Evolutionary conservation across 1,284 basidiomycete species (phyloP).

Genomic region (Leccinum subatratum): DNA sequence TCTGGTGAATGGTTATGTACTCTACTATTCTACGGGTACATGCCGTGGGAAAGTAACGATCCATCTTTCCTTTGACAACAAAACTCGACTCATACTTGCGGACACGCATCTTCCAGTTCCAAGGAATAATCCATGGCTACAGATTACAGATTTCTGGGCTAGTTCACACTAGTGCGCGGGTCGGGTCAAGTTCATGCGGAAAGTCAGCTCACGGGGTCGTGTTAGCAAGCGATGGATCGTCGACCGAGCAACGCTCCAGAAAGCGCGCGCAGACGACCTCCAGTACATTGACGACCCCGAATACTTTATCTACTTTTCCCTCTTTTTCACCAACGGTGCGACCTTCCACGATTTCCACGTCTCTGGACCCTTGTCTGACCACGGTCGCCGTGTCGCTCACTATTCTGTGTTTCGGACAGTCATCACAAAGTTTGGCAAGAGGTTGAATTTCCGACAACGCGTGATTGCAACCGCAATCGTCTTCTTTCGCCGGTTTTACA

Average conservation of each 20-base stretch:
- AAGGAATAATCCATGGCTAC: constrained; percentile 51
- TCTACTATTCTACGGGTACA: too few species aligned
- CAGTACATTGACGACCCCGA: constrained; percentile 72
- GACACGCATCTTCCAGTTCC: background rate
- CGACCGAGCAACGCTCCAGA: constrained; percentile 68
- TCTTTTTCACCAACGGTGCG: constrained; percentile 80
- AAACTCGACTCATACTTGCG: background rate
- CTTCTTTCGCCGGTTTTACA: constrained; percentile 92
- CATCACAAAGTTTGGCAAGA: constrained; percentile 84
- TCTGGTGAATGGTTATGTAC: too few species aligned
- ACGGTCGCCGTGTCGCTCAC: background rate
- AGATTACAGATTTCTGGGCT: constrained; percentile 72
- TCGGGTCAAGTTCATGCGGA: constrained; percentile 11
- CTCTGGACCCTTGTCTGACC: background rate
- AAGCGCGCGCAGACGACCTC: constrained; percentile 72
- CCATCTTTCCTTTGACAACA: background rate
- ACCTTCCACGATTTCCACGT: background rate
- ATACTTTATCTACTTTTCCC: constrained; percentile 71
- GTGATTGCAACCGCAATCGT: constrained; percentile 91
- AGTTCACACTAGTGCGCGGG: constrained; percentile 66
- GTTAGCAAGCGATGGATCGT: constrained; percentile 83
- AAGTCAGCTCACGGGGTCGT: constrained; percentile 17
- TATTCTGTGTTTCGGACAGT: constrained; percentile 41
- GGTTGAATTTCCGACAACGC: constrained; percentile 78
- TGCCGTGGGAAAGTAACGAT: background rate